phyloP scores from a whole-genome alignment of 2,329 filamentous ascomycete genomes.

The Hymenoscyphus fraxineus region DNA sequence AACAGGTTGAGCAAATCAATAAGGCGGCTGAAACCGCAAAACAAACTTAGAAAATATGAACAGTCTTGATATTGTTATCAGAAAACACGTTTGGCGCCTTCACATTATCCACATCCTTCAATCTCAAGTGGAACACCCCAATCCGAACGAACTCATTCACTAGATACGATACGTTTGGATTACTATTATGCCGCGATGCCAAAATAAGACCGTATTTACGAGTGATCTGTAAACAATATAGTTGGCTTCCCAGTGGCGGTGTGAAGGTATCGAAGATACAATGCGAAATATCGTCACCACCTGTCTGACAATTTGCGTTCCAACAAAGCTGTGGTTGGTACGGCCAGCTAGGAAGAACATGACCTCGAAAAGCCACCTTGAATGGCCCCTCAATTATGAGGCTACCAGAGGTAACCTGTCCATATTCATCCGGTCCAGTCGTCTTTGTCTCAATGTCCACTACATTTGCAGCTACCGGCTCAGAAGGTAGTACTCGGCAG shows the following conservation, averaged over 20 bases:
- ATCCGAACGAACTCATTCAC: not conserved
- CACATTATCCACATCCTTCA: not conserved
- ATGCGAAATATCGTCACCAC: not conserved
- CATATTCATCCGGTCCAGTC: not conserved
- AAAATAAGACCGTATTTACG: not conserved
- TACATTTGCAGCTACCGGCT: not conserved
- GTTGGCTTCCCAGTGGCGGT: not conserved
- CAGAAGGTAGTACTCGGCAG: not conserved
- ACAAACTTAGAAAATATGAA: not conserved
- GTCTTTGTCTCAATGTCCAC: not conserved
- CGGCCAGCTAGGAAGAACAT: not conserved
- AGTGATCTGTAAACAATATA: not conserved
- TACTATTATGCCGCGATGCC: not conserved
- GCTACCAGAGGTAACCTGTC: not conserved
- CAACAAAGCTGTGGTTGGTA: not conserved
- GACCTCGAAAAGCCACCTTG: not conserved
- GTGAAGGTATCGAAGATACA: not conserved
- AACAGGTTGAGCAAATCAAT: no score
- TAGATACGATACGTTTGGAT: not conserved
- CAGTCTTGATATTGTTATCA: not conserved
- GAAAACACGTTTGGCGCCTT: not conserved
- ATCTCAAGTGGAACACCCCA: not conserved
- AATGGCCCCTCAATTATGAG: not conserved
- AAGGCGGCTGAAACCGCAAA: no score
- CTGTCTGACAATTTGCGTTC: not conserved